Percentiles rank a stretch among this genome's conserved stretches.
These are phyloP conservation scores for Saccharomycopsis lassenensis DNA, from an alignment of 805 yeast species.

Conservation along the genomic window DNA sequence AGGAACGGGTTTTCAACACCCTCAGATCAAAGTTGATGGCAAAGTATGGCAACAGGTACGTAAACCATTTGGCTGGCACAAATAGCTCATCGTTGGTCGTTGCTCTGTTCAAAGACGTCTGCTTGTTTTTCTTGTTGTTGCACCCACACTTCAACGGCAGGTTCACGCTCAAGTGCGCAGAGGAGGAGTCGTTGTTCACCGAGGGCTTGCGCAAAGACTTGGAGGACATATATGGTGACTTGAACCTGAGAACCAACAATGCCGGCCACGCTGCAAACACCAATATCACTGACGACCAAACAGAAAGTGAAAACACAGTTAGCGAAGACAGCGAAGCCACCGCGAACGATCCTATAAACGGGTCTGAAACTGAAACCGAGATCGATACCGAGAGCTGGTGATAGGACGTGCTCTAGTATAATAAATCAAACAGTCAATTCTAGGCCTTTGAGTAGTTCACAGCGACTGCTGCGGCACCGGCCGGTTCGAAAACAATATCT, in stretches of 20 bases:
- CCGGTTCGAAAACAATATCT: slow-evolving; percentile 52
- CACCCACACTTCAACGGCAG: not conserved
- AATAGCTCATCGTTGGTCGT: too few relatives aligned
- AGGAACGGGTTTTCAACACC: not conserved
- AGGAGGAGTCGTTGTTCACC: too few relatives aligned
- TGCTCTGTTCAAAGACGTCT: not conserved
- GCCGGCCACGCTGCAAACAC: not conserved
- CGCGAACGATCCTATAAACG: slow-evolving; percentile 7
- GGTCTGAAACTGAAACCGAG: slow-evolving; percentile 5
- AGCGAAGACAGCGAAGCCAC: slow-evolving; percentile 9
- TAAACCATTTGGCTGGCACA: not conserved
- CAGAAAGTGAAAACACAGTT: not conserved
- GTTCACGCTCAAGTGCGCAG: too few relatives aligned
- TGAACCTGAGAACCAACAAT: not conserved
- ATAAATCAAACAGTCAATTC: too few relatives aligned
- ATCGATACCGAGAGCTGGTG: slow-evolving; percentile 6
- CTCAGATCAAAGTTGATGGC: not conserved
- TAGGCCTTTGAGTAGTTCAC: too few relatives aligned
- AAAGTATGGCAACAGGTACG: not conserved
- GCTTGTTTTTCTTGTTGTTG: not conserved
- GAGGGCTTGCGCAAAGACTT: too few relatives aligned
- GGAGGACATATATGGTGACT: too few relatives aligned
- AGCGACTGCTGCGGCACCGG: too few relatives aligned
- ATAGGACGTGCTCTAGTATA: too few relatives aligned
- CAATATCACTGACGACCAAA: not conserved